Conservation (phyloP, 495 filamentous ascomycete genomes). For the Lophium mytilinum region DNA sequence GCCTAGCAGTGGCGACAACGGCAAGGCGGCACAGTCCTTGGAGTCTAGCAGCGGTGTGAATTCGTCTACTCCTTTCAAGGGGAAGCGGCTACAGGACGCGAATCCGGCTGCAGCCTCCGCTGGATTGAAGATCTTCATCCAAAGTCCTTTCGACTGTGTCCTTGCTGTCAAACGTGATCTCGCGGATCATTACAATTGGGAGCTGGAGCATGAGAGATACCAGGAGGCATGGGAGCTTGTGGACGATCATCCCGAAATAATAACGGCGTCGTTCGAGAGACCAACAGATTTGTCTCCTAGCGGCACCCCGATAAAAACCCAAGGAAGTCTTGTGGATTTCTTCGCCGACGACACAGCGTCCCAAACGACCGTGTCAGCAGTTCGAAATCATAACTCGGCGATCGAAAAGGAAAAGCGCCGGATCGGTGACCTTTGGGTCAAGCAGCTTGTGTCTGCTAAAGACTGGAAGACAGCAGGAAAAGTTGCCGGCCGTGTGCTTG, state of each 20-base stretch:
- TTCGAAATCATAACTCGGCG: conserved; percentile 44
- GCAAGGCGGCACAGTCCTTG: conserved; percentile 38
- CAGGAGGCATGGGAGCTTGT: conserved; percentile 81
- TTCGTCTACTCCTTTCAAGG: conserved; percentile 5
- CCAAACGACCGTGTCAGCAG: conserved; percentile 43
- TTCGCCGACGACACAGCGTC: conserved; percentile 67
- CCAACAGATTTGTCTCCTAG: conserved; percentile 35
- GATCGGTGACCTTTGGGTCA: conserved; percentile 87
- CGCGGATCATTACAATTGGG: conserved; percentile 75
- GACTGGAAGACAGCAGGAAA: conserved; percentile 73
- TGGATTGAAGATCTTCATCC: conserved; percentile 88
- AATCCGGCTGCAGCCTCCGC: conserved; percentile 40
- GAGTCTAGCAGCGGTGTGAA: conserved; percentile 41
- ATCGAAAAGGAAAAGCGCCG: conserved; percentile 84
- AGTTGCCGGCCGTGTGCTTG: conserved; percentile 70
- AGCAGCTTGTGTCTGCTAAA: conserved; percentile 62
- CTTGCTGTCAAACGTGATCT: conserved; percentile 78
- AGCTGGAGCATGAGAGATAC: conserved; percentile 69
- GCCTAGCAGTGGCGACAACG: conserved; percentile 37
- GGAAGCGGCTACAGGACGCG: conserved; percentile 20
- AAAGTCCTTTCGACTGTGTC: conserved; percentile 92
- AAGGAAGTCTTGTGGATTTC: conserved; percentile 62
- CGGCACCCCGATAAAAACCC: conserved; percentile 43
- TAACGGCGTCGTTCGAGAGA: conserved; percentile 37
- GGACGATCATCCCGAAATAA: conserved; percentile 71